Percentiles rank a stretch among this genome's conserved stretches.
Conservation (phyloP, 1,284 basidiomycete genomes). For the Leccinum solheimii region DNA sequence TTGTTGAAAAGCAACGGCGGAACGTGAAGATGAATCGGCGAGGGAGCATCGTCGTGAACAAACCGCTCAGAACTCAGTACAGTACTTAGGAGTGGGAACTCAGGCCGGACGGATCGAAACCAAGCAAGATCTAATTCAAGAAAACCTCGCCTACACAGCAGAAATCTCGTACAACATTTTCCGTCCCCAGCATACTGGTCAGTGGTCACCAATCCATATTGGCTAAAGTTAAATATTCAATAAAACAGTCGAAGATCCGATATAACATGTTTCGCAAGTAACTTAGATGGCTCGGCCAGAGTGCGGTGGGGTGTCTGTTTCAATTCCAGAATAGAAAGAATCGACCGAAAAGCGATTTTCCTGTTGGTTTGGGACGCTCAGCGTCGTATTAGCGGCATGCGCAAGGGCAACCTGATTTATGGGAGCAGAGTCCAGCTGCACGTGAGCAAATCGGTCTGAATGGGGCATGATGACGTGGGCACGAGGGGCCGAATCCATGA, state of each 20-base stretch:
- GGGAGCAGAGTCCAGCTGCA: conserved; percentile 11
- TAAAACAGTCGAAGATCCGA: conserved; percentile 14
- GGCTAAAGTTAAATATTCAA: conserved; percentile 26
- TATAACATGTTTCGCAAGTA: conserved; percentile 3
- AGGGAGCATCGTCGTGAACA: conserved; percentile 13
- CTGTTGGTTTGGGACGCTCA: conserved; percentile 9
- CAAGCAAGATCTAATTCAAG: conserved; percentile 2
- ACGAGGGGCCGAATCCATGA: conserved; percentile 6
- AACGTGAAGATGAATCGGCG: neutral
- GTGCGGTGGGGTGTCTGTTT: conserved; percentile 8
- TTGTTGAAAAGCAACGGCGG: conserved; percentile 26
- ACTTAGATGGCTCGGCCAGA: conserved; percentile 24
- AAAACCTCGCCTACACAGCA: conserved; percentile 4
- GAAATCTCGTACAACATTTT: conserved; percentile 7
- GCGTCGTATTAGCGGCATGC: neutral
- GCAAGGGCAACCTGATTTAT: conserved; percentile 11
- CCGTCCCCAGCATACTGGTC: neutral
- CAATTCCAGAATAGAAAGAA: conserved; percentile 33
- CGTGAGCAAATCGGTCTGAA: conserved; percentile 11
- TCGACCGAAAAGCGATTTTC: conserved; percentile 28
- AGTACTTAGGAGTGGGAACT: neutral
- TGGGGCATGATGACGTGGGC: conserved; percentile 14
- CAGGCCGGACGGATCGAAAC: neutral
- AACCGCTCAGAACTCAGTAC: neutral
- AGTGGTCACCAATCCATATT: neutral